Evolutionary conservation across 768 basidiomycete genomes (phyloP).

Genomic region (Panaeolus cyanescens): DNA sequence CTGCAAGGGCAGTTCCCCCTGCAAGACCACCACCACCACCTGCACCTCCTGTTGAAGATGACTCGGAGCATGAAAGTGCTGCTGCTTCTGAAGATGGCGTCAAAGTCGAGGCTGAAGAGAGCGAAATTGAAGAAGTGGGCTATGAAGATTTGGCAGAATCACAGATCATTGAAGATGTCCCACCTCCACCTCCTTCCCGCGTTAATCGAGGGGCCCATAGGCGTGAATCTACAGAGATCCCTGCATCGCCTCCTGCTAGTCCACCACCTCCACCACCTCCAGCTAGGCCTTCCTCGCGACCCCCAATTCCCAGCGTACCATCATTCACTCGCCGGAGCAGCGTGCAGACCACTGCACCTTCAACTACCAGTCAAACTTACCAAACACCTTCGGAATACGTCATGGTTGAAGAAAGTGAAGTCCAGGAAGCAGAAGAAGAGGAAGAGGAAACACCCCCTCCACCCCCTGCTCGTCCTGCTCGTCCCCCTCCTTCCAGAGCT

Average conservation of each 20-base stretch:
- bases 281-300: slow-evolving; percentile 24
- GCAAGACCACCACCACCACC: slow-evolving; percentile 23
- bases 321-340: slow-evolving; percentile 38
- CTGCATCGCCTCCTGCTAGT: slow-evolving; percentile 17
- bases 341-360: slow-evolving; percentile 33
- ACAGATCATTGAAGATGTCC: slow-evolving; percentile 46
- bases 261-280: slow-evolving; percentile 55
- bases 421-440: slow-evolving; percentile 26
- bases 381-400: slow-evolving; percentile 54
- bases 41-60: slow-evolving; percentile 30
- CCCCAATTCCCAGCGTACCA: not conserved
- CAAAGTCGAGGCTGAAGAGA: slow-evolving; percentile 69
- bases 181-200: slow-evolving; percentile 60
- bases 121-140: slow-evolving; percentile 68
- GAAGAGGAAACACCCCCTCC: slow-evolving; percentile 45
- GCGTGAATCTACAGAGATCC: slow-evolving; percentile 17
- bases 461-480: slow-evolving; percentile 44
- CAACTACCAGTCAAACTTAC: slow-evolving; percentile 19
- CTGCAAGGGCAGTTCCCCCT: slow-evolving; percentile 12
- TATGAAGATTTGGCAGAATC: slow-evolving; percentile 51
- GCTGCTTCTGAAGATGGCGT: slow-evolving; percentile 60
- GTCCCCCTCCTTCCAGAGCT: slow-evolving; percentile 39
- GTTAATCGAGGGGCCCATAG: slow-evolving; percentile 28
- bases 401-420: slow-evolving; percentile 58
- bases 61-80: slow-evolving; percentile 48